Evolutionary conservation across 2,329 filamentous ascomycete species (phyloP), one percentile per base, ranked within the genome.

Genomic region (Cladophialophora psammophila): DNA sequence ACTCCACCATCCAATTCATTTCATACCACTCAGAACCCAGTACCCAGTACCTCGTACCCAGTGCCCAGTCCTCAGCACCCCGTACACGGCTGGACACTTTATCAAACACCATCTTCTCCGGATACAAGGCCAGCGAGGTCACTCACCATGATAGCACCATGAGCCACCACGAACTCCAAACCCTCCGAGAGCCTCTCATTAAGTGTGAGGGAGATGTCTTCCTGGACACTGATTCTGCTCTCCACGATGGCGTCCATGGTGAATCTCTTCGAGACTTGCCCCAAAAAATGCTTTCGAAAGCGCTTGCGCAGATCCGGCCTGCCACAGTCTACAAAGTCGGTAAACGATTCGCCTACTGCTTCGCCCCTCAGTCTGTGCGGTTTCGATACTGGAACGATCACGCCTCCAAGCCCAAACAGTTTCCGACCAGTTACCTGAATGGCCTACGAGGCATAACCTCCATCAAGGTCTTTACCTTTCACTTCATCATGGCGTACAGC

Each of bases 391-490:
- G 66, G 63, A 59, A 72, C 36, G 72, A 73, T 13, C 52, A 56
- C 9, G 64, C 70, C 20, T 58, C 72, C 12, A 69, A 66, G 40
- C 26, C 67, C 10, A 72, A 72, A 52, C 59, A 66, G 18, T 73
- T 72, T 59, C 53, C 70, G 2, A 73, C 72, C 42, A 71, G 69
- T 42, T 73, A 72, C 36, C 68, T 73, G 34, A 73, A 81, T 63
- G 80, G 80, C 4, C 67, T 82, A 52, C 76, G 80, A 65, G 80
- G 80, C 63, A 80, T 80, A 77, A 80, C 80, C 32, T 80, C 80
- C 65, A 71, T 82, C 50, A 78, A 81, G 36, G 80, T 82, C 61
- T 81, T 81, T 73, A 82, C 81, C 59, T 82, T 82, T 68, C 80
- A 82, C 67, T 81, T 70, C 53, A 66, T 66, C 32, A 66, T 73